Evolutionary conservation across 2,329 filamentous ascomycete genomes (phyloP).

Genomic region (Coleophoma cylindrospora): DNA sequence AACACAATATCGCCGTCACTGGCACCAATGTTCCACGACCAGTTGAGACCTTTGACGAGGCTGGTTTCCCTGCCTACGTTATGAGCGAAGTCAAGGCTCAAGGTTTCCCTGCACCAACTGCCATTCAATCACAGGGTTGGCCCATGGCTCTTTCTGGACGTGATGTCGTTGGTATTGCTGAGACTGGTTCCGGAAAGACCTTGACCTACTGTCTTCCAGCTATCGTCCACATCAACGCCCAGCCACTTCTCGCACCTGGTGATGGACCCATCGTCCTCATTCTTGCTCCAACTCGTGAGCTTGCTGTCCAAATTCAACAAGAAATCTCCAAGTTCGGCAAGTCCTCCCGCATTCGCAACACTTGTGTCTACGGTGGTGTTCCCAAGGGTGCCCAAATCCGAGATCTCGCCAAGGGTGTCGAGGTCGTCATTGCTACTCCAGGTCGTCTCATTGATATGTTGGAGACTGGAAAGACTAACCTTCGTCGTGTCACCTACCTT

Average conservation of each 20-base stretch:
- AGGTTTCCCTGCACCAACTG: conserved; percentile 87
- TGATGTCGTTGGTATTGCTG: conserved; percentile 97
- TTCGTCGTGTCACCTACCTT: conserved; percentile 95
- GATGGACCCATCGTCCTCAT: conserved; percentile 97
- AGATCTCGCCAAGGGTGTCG: conserved; percentile 89
- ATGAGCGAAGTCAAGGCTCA: conserved; percentile 99
- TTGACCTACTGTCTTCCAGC: conserved; percentile 96
- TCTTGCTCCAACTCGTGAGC: conserved; percentile 91
- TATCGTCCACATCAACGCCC: conserved; percentile 99
- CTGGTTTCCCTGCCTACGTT: conserved; percentile 93
- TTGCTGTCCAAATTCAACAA: conserved; percentile 97
- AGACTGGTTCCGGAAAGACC: conserved; percentile 99
- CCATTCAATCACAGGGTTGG: conserved; percentile 98
- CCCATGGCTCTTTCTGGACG: conserved; percentile 98
- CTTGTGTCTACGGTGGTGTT: conserved; percentile 98
- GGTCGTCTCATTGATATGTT: conserved; percentile 98
- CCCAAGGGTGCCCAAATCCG: conserved; percentile 96
- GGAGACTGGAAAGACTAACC: conserved; percentile 95
- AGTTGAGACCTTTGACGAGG: conserved; percentile 96
- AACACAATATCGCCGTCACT: conserved; percentile 78
- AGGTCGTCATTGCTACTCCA: conserved; percentile 97
- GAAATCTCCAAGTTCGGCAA: conserved; percentile 99
- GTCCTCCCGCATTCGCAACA: conserved; percentile 96
- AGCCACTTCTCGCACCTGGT: conserved; percentile 89
- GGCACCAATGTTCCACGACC: conserved; percentile 84